Evolutionary conservation across 805 yeast genomes (phyloP).

Genomic region (Wickerhamomyces chaumierensis): DNA sequence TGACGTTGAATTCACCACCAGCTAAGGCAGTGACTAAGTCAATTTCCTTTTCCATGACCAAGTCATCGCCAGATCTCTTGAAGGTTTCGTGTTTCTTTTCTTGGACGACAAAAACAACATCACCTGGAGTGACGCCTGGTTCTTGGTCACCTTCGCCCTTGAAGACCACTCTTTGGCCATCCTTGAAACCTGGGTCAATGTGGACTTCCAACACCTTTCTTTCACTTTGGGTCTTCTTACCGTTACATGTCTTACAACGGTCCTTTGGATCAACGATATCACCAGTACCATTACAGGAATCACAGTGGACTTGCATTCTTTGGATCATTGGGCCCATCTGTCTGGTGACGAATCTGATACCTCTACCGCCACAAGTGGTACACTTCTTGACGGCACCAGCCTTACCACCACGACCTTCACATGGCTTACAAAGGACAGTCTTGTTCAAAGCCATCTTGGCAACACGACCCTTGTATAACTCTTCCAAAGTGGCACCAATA

Average conservation of each 20-base stretch:
- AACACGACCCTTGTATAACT: conserved; percentile 85
- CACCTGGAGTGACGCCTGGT: conserved; percentile 93
- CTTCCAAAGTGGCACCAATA: conserved; percentile 79
- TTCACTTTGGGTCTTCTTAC: conserved; percentile 79
- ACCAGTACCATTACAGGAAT: conserved; percentile 86
- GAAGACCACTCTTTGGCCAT: conserved; percentile 85
- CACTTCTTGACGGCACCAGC: conserved; percentile 84
- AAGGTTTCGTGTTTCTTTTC: conserved; percentile 80
- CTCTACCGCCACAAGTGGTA: conserved; percentile 80
- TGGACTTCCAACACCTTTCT: conserved; percentile 91
- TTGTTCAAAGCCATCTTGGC: conserved; percentile 90
- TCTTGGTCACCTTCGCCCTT: conserved; percentile 97
- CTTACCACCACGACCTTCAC: conserved; percentile 96
- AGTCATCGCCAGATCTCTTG: conserved; percentile 83
- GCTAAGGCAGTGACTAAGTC: conserved; percentile 92
- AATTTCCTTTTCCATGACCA: conserved; percentile 73
- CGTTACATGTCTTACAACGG: conserved; percentile 78
- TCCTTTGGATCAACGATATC: conserved; percentile 79
- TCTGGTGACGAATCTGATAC: conserved; percentile 84
- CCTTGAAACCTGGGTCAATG: conserved; percentile 93
- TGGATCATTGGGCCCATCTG: conserved; percentile 99
- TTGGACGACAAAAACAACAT: conserved; percentile 82
- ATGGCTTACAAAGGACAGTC: conserved; percentile 75
- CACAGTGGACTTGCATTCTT: conserved; percentile 93
- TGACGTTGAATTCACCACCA: conserved; percentile 83